These are phyloP conservation scores for Nyssa sinensis DNA, from an alignment of 148 eudicot species.

Conservation along the genomic window DNA sequence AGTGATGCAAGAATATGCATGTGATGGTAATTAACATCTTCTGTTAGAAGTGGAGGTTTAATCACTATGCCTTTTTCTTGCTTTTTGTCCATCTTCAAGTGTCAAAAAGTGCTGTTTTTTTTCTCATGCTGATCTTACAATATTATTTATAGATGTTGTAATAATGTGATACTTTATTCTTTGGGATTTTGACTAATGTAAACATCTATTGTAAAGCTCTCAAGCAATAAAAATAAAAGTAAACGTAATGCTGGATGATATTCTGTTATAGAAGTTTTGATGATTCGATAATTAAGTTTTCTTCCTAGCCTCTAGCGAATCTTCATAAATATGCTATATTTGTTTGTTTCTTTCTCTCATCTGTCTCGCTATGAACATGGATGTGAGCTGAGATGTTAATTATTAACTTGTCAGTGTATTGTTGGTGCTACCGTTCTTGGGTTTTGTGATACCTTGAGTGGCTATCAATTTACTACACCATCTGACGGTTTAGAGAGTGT, in stretches of 20 bases:
- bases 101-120: neutral
- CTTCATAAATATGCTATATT: neutral
- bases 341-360: neutral
- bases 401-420: slow-evolving; percentile 50
- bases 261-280: neutral
- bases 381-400: neutral
- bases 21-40: neutral
- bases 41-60: neutral
- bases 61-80: neutral
- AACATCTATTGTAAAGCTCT: neutral
- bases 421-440: slow-evolving; percentile 56
- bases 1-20: neutral
- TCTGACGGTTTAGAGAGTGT: slow-evolving; percentile 25
- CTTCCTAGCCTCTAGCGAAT: neutral
- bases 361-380: neutral
- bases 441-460: slow-evolving; percentile 24
- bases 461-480: slow-evolving; percentile 24
- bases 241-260: neutral
- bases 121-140: neutral
- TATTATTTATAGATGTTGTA: too few relatives aligned
- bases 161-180: too few relatives aligned
- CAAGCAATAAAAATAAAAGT: neutral
- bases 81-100: neutral
- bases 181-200: too few relatives aligned
- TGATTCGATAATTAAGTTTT: neutral